Percentiles rank a stretch among this genome's conserved stretches.
These are phyloP conservation scores for Citrus mangshanensis DNA, from an alignment of 345 rosid species.

Conservation along the genomic window DNA sequence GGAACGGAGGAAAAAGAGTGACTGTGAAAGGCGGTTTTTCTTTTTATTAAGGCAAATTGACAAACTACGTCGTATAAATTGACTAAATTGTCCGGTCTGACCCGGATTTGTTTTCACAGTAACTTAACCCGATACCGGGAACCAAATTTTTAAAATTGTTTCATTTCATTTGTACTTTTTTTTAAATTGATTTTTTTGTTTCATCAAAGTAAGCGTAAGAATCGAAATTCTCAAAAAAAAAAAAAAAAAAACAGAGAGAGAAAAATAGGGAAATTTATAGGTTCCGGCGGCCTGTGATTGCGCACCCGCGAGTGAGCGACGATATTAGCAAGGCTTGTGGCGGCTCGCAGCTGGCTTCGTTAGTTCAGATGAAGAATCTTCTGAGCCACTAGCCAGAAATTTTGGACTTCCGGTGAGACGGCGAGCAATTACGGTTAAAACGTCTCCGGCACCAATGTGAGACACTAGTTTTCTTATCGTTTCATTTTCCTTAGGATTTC, in stretches of 20 bases:
- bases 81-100: not conserved
- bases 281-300: not conserved
- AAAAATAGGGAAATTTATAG: not conserved
- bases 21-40: not conserved
- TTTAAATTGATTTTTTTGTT: too few relatives aligned
- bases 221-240: not conserved
- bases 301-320: not conserved
- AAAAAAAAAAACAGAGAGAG: accelerated
- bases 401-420: not conserved
- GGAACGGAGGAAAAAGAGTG: not conserved
- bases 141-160: not conserved
- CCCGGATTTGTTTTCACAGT: not conserved
- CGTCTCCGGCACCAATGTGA: not conserved
- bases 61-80: not conserved
- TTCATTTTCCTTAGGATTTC: not conserved
- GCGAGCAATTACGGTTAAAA: not conserved
- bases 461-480: not conserved
- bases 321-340: not conserved
- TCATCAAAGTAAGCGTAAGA: too few relatives aligned
- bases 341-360: not conserved
- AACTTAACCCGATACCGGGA: not conserved
- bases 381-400: not conserved
- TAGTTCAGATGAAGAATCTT: not conserved
- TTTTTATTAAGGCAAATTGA: not conserved
- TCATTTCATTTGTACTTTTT: too few relatives aligned